Evolutionary conservation across 73 alveolate species (phyloP), one percentile per base, ranked within the genome.

Genomic region (Paramecium pentaurelia): DNA sequence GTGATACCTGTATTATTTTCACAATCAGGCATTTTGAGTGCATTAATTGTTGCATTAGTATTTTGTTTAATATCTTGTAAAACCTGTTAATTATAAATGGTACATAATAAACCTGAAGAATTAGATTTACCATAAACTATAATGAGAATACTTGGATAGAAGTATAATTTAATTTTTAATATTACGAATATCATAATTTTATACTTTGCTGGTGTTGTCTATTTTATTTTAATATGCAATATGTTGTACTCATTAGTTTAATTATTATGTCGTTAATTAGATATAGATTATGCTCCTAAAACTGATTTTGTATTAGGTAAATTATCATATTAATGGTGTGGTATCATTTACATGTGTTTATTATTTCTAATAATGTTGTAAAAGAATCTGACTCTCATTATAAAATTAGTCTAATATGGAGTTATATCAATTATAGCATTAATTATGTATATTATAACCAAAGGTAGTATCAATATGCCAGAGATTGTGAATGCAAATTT

Each of bases 101-200:
- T 80, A 11, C 91, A 80, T 12, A 45, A 42, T 22, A 80, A 80
- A 49, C 47, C 25, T 22, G 75, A 49, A 18, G 91, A 80, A 80
- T 42, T 80, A 80, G 91, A 80, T 80, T 80, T 80, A 47, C 91
- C 91, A 1, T 11, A 42, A 80, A 80, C 91, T 14, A 27, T 80
- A 45, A 7, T 80, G 34, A 22, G 91, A 45, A 49, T 80, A 45
- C 45, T 80, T 22, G 91, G 91, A 5, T 40, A 34, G 32, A 73
- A 38, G 34, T 73, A 73, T 73, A 73, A 40, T n/a, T 37, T 37
- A 38, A 37, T 73, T 20, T 73, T 73, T 38, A 73, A 73, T 38
- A 44, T 73, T 2, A 73, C 87, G 22, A 73, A 73, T 73, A 73
- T 73, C 58, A 73, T 40, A 37, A 73, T 73, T 37, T 40, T 73